A percentile compares a stretch with the other conserved stretches of the same genome.
Evolutionary conservation across 805 yeast genomes (phyloP).

Genomic region (Yamadazyma paraphyllophila): DNA sequence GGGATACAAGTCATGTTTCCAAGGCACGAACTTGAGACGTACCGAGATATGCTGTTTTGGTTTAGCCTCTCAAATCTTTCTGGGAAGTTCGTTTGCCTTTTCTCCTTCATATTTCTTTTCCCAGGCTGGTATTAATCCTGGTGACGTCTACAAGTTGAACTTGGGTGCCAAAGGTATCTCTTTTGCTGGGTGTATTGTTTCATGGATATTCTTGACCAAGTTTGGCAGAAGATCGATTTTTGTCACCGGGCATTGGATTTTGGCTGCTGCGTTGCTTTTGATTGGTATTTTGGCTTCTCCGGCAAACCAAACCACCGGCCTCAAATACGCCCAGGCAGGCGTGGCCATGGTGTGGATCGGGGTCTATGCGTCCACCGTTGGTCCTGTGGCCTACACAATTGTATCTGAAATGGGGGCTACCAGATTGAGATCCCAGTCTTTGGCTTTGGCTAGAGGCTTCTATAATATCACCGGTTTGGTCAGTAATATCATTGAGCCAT

Average conservation of each 20-base stretch:
- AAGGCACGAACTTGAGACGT: conserved; percentile 43
- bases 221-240: conserved; percentile 41
- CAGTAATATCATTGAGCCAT: conserved; percentile 42
- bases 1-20: conserved; percentile 44
- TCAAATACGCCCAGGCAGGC: conserved; percentile 25
- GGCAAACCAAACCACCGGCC: conserved; percentile 12
- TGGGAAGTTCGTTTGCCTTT: conserved; percentile 37
- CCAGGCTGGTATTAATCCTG: conserved; percentile 35
- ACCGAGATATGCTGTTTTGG: conserved; percentile 39
- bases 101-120: conserved; percentile 36
- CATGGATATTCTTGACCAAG: conserved; percentile 30
- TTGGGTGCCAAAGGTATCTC: conserved; percentile 34
- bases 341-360: conserved; percentile 22
- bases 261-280: conserved; percentile 33
- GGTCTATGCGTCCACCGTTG: conserved; percentile 37
- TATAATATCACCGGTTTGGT: conserved; percentile 30
- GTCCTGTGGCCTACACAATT: conserved; percentile 43
- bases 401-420: conserved; percentile 43
- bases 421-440: conserved; percentile 38
- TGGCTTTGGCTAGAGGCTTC: conserved; percentile 29
- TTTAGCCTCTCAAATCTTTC: conserved; percentile 33
- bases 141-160: conserved; percentile 30
- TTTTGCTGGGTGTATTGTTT: conserved; percentile 24
- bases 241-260: conserved; percentile 36
- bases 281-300: conserved; percentile 38